These are phyloP conservation scores for Colletotrichum nymphaeae DNA, from an alignment of 2,329 filamentous ascomycete genomes.

Conservation along the genomic window DNA sequence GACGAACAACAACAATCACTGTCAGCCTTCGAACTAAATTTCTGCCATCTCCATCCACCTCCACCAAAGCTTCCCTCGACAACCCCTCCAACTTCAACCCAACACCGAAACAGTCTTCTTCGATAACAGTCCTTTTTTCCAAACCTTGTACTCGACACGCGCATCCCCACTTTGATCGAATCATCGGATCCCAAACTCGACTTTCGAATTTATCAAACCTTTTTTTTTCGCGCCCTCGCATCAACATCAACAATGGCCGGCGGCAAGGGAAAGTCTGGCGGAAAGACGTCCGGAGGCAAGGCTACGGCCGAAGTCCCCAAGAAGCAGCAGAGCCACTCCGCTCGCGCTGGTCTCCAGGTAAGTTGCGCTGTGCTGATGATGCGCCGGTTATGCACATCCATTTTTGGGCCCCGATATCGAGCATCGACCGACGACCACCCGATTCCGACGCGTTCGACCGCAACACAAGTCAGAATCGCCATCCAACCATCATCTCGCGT, in stretches of 20 bases:
- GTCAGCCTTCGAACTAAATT: constrained; percentile 34
- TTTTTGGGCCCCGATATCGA: constrained; percentile 31
- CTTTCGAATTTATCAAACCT: not conserved
- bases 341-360: constrained; percentile 95
- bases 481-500: not conserved
- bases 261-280: constrained; percentile 95
- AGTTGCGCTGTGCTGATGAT: constrained; percentile 51
- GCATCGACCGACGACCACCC: constrained; percentile 20
- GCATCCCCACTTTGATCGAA: constrained; percentile 26
- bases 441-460: constrained; percentile 34
- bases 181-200: constrained; percentile 17
- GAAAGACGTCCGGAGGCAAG: constrained; percentile 89
- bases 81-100: constrained; percentile 31
- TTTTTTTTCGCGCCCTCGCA: constrained; percentile 20
- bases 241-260: constrained; percentile 70
- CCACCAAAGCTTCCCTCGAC: constrained; percentile 35
- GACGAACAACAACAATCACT: constrained; percentile 36
- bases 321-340: constrained; percentile 96
- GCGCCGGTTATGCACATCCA: constrained; percentile 35
- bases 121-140: constrained; percentile 9
- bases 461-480: not conserved
- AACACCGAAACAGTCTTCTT: constrained; percentile 21
- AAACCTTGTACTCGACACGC: constrained; percentile 22
- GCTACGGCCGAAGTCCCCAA: constrained; percentile 73
- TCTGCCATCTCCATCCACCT: constrained; percentile 37